A percentile compares a stretch with the other conserved stretches of the same genome.
Conservation (phyloP, 2,329 filamentous ascomycete species). For the Botrytis medusae region DNA sequence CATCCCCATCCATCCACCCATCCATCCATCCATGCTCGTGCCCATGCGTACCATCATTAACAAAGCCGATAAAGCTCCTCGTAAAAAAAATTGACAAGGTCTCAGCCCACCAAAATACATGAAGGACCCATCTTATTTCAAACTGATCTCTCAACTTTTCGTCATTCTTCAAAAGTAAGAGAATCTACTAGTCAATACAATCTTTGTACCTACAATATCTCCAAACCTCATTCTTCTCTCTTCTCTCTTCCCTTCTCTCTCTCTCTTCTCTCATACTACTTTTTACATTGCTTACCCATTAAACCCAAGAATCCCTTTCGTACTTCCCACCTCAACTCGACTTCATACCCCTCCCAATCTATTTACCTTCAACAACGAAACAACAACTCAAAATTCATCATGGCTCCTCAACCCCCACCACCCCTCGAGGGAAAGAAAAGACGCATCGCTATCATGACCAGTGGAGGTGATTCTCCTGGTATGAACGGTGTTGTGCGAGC, state of each 20-base stretch:
- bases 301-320: neutral
- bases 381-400: slow-evolving; percentile 22
- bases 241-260: neutral
- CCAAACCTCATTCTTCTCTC: neutral
- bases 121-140: slow-evolving; percentile 5
- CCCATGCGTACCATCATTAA: neutral
- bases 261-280: neutral
- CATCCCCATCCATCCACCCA: too few relatives aligned
- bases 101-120: slow-evolving; percentile 19
- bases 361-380: slow-evolving; percentile 10
- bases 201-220: neutral
- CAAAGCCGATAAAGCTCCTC: slow-evolving; percentile 6
- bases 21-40: too few relatives aligned
- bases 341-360: neutral
- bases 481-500: slow-evolving; percentile 74
- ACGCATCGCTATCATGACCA: slow-evolving; percentile 68
- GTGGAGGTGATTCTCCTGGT: slow-evolving; percentile 71
- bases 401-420: slow-evolving; percentile 34
- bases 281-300: neutral
- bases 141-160: slow-evolving; percentile 5
- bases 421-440: slow-evolving; percentile 37
- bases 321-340: slow-evolving; percentile 12
- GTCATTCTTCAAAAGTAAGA: neutral
- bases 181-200: neutral
- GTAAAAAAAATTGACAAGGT: slow-evolving; percentile 15